phyloP scores from a whole-genome alignment of 345 rosid species.

The Eucalyptus urophylla region DNA sequence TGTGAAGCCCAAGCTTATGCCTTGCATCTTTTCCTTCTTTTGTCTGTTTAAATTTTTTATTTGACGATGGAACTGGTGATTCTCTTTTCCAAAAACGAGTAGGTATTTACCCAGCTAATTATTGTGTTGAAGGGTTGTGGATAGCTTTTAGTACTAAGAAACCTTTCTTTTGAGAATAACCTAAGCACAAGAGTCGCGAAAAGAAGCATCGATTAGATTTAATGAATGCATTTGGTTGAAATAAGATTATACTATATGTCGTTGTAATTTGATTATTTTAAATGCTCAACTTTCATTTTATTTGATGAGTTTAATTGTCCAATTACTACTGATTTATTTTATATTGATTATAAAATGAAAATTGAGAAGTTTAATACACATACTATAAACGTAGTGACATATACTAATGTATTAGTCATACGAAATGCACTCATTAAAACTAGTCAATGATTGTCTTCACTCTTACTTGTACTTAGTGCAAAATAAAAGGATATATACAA shows the following conservation, averaged over 20 bases:
- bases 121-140: neutral
- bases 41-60: neutral
- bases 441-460: neutral
- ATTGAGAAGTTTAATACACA: neutral
- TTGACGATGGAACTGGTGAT: neutral
- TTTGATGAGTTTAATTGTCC: neutral
- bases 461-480: neutral
- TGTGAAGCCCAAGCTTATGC: neutral
- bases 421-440: neutral
- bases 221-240: neutral
- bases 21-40: neutral
- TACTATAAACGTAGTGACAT: neutral
- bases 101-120: neutral
- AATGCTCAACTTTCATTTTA: neutral
- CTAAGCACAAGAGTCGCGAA: neutral
- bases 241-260: neutral
- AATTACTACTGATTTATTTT: neutral
- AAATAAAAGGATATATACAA: neutral
- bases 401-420: neutral
- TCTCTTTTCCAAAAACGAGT: neutral
- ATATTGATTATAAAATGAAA: neutral
- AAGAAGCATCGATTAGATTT: neutral
- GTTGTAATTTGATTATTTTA: neutral
- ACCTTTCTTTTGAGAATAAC: neutral
- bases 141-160: neutral